These are phyloP conservation scores for Hypsizygus marmoreus DNA, from an alignment of 768 basidiomycete genomes.

Conservation along the genomic window DNA sequence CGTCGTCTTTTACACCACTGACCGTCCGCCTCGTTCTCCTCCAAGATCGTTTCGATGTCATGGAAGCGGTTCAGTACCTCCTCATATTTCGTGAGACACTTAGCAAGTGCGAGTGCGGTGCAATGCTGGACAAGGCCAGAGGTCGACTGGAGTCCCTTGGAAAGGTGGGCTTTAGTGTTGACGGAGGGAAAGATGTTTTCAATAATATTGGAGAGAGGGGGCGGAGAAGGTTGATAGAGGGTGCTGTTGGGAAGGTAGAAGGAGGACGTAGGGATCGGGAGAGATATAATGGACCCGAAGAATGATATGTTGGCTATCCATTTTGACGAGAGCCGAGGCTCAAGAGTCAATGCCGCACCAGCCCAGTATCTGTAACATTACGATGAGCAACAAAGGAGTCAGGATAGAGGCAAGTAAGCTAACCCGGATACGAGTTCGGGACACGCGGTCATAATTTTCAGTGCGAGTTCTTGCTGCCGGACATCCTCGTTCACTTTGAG, in stretches of 20 bases:
- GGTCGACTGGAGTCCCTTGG: conserved; percentile 77
- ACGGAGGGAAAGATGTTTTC: conserved; percentile 79
- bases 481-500: conserved; percentile 90
- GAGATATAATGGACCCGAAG: conserved; percentile 74
- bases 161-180: conserved; percentile 70
- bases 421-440: conserved; percentile 86
- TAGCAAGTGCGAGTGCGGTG: conserved; percentile 74
- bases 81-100: conserved; percentile 73
- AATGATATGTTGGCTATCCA: conserved; percentile 93
- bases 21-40: conserved; percentile 62
- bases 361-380: conserved; percentile 65
- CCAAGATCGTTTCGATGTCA: conserved; percentile 53
- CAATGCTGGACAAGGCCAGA: conserved; percentile 84
- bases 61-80: conserved; percentile 50
- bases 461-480: conserved; percentile 79
- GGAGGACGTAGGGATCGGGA: conserved; percentile 64
- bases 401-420: conserved; percentile 21
- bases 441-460: conserved; percentile 79
- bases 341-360: conserved; percentile 67
- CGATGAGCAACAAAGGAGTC: conserved; percentile 12
- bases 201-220: conserved; percentile 67
- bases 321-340: conserved; percentile 83
- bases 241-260: conserved; percentile 55
- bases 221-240: conserved; percentile 71
- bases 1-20: conserved; percentile 68